Evolutionary conservation across 768 basidiomycete genomes (phyloP).

Genomic region (Boletus barrowsii): DNA sequence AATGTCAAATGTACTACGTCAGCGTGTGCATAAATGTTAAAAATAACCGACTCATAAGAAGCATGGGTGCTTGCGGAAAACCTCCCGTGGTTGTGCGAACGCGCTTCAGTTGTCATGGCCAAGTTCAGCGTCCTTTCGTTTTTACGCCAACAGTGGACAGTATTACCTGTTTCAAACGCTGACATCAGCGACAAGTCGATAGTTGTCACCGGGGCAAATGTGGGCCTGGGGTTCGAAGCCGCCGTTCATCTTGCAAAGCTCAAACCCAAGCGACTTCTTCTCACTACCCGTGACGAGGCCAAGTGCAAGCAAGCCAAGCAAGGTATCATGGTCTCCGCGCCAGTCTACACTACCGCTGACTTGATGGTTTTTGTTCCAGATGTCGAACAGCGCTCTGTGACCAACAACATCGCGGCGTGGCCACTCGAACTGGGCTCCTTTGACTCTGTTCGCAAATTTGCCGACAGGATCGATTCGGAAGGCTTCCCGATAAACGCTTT

Average conservation of each 20-base stretch:
- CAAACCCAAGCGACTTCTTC: slow-evolving; percentile 20
- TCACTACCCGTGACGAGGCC: slow-evolving; percentile 24
- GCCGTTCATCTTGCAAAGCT: slow-evolving; percentile 27
- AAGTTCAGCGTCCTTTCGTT: slow-evolving; percentile 16
- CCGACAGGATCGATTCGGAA: slow-evolving; percentile 26
- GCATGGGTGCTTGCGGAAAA: no score
- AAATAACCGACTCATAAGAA: no score
- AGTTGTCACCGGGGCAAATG: slow-evolving; percentile 25
- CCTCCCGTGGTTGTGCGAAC: neutral
- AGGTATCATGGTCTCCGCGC: slow-evolving; percentile 8
- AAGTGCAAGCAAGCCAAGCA: slow-evolving; percentile 19
- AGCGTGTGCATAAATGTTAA: no score
- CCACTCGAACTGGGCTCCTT: slow-evolving; percentile 34
- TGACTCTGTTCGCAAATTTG: slow-evolving; percentile 33
- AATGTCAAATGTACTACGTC: no score
- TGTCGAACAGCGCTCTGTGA: slow-evolving; percentile 12
- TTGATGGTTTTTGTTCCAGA: slow-evolving; percentile 5
- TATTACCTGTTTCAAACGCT: slow-evolving; percentile 20
- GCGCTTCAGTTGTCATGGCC: slow-evolving; percentile 23
- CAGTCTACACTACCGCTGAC: neutral
- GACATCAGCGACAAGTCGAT: slow-evolving; percentile 24
- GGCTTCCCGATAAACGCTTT: slow-evolving; percentile 27
- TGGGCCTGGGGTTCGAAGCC: slow-evolving; percentile 32
- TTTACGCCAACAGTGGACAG: slow-evolving; percentile 29
- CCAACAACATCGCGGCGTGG: slow-evolving; percentile 27